Evolutionary conservation across 371 early-diverging fungal species (phyloP), one percentile per base, ranked within the genome.

Genomic region (Zychaea mexicana): DNA sequence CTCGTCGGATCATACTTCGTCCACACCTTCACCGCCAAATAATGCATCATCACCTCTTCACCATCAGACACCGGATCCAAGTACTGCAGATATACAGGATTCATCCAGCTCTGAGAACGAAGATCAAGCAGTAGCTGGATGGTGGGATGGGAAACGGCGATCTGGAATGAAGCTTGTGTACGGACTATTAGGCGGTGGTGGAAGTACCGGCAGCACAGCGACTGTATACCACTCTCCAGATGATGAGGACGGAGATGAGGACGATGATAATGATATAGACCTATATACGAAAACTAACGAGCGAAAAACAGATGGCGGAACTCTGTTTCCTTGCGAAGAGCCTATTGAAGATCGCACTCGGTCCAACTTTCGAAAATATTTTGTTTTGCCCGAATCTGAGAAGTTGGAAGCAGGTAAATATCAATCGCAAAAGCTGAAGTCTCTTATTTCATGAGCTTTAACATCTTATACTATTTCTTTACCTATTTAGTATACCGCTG

Each of bases 301-400:
- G n/a, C 46, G 21, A 27, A 52, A 46, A 31, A 7, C 15, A 30
- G 55, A 54, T 10, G 24, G 31, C 15, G 22, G 24, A 7, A 27
- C 36, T 7, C n/a, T 28, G 19, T 57, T 57, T 21, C 60, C 64
- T 2, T 58, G 73, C 36, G 69, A 73, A 27, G 79, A 74, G 22
- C 62, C 65, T 2, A 36, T 78, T 22, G 71, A 78, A 58, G 78
- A 74, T 19, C 72, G 78, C 6, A 76, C 73, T 17, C 58, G 65
- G 33, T 74, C 72, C 21, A 78, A 76, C 32, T 88, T 91, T 67
- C 62, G 73, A 57, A 77, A 78, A 45, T 79, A 84, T 53, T 90
- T 90, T 71, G 85, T 85, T 3, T 62, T 91, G 32, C 87, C 90
- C 0, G 82, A 84, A 32, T 53, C 80, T 0, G 91, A 90, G 56